phyloP scores from a whole-genome alignment of 768 basidiomycete species.

The Leccinum ochraceum region DNA sequence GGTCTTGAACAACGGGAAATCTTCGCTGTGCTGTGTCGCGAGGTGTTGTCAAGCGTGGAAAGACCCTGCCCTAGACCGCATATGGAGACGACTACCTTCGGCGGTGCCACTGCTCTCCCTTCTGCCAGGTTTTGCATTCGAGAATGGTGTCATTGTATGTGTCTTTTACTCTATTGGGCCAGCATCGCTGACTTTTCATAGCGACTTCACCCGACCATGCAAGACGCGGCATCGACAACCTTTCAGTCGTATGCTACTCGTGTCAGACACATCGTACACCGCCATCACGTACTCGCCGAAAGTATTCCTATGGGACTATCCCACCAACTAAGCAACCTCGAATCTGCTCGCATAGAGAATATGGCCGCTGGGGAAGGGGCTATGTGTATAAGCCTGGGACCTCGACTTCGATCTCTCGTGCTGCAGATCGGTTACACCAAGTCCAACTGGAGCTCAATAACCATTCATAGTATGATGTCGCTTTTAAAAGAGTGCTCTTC shows the following conservation, averaged over 20 bases:
- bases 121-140: conserved; percentile 21
- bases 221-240: neutral
- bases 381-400: conserved; percentile 34
- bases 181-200: conserved; percentile 7
- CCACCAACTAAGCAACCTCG: conserved; percentile 15
- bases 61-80: conserved; percentile 47
- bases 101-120: conserved; percentile 43
- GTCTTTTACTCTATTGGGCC: neutral
- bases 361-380: conserved; percentile 15
- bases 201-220: conserved; percentile 10
- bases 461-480: conserved; percentile 21
- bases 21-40: conserved; percentile 38
- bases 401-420: conserved; percentile 36
- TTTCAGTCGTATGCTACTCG: conserved; percentile 28
- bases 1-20: conserved; percentile 29
- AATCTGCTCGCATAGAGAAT: conserved; percentile 23
- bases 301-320: conserved; percentile 5
- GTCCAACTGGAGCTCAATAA: conserved; percentile 28
- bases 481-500: conserved; percentile 26
- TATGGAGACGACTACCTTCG: conserved; percentile 46
- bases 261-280: conserved; percentile 26
- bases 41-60: conserved; percentile 49
- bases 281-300: conserved; percentile 18
- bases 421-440: conserved; percentile 33
- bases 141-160: conserved; percentile 16